These are phyloP conservation scores for Crucihimalaya himalaica DNA, from an alignment of 345 rosid genomes.

Conservation along the genomic window DNA sequence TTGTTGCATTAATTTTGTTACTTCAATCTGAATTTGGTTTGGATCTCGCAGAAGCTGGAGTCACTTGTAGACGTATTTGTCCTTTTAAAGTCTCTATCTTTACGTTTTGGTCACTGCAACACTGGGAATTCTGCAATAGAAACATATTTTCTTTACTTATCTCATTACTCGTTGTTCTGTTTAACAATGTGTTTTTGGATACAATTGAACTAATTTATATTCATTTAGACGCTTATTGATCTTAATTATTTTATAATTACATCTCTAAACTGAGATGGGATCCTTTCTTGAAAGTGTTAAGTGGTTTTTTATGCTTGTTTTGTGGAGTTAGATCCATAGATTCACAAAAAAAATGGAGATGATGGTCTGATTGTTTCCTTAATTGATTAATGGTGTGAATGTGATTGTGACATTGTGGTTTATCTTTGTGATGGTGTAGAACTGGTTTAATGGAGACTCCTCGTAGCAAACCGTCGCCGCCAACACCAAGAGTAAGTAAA, in stretches of 20 bases:
- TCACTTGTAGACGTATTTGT: not conserved
- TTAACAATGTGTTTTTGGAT: not conserved
- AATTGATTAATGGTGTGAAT: slow-evolving; percentile 44
- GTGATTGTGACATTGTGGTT: slow-evolving; percentile 40
- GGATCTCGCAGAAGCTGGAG: slow-evolving; percentile 24
- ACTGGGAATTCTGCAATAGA: slow-evolving; percentile 11
- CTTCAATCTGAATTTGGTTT: slow-evolving; percentile 19
- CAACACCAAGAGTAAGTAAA: slow-evolving; percentile 64
- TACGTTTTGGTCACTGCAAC: not conserved
- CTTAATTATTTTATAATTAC: not conserved
- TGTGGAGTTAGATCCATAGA: slow-evolving; percentile 6
- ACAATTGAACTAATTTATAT: not conserved
- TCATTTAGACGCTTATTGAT: slow-evolving; percentile 1
- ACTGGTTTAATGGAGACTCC: slow-evolving; percentile 75
- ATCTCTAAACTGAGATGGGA: slow-evolving; percentile 13
- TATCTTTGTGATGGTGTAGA: slow-evolving; percentile 48
- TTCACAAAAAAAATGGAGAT: not conserved
- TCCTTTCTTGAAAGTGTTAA: not conserved
- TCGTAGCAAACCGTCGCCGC: slow-evolving; percentile 71
- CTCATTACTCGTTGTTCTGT: not conserved
- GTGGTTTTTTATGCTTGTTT: not conserved
- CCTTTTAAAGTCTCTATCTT: not conserved
- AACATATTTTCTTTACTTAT: not conserved
- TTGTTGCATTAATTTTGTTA: slow-evolving; percentile 9
- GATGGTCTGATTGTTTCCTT: slow-evolving; percentile 29